Evolutionary conservation across 768 basidiomycete species (phyloP).

Genomic region (Rhodotorula diobovata): DNA sequence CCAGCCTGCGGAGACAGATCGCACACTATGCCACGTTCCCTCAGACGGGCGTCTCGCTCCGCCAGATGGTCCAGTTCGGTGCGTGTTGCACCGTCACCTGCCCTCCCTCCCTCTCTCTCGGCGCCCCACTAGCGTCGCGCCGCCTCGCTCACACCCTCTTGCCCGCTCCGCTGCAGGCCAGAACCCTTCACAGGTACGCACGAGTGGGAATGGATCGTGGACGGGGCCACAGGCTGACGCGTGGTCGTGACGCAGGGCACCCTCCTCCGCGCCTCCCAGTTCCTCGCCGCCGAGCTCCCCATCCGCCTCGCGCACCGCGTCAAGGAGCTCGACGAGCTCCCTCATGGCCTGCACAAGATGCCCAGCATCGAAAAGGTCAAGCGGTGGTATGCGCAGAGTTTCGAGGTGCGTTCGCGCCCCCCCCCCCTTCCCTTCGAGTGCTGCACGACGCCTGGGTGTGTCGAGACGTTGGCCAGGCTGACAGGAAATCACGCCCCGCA

Average conservation of each 20-base stretch:
- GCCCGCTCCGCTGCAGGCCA: constrained; percentile 53
- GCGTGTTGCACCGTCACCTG: not conserved
- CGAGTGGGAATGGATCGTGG: no score
- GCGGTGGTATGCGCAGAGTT: constrained; percentile 98
- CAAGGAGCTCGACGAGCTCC: constrained; percentile 89
- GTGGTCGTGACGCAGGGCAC: constrained; percentile 61
- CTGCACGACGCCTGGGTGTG: no score
- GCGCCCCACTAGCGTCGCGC: not conserved
- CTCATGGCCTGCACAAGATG: constrained; percentile 86
- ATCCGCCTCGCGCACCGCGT: constrained; percentile 92
- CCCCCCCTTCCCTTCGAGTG: not conserved
- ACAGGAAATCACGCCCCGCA: not conserved
- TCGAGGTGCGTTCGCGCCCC: constrained; percentile 63
- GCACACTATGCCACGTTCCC: constrained; percentile 44
- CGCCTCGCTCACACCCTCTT: not conserved
- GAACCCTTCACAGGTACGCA: constrained; percentile 62
- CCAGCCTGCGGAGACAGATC: constrained; percentile 39
- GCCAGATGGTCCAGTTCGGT: constrained; percentile 95
- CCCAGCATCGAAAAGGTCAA: constrained; percentile 85
- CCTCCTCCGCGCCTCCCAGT: constrained; percentile 82
- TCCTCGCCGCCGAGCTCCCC: constrained; percentile 86
- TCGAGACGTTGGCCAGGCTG: no score
- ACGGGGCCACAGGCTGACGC: constrained; percentile 6
- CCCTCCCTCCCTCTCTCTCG: no score
- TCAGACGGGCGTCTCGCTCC: constrained; percentile 89